Conservation (phyloP, 179 eudicot genomes). For the Spergularia azorica region DNA sequence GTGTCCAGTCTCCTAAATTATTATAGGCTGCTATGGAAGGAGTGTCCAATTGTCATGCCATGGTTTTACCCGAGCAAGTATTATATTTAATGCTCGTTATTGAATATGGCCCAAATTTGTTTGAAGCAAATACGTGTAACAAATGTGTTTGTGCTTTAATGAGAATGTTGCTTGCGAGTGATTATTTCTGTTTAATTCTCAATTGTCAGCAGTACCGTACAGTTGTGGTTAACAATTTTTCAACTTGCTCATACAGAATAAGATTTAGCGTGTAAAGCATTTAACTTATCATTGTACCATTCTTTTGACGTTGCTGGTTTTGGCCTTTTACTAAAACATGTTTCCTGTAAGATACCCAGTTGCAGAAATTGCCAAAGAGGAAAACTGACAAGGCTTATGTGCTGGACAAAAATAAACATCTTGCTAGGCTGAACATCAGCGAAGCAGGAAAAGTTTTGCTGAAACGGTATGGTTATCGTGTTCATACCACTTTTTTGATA, state of each 20-base stretch:
- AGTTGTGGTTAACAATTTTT: not conserved
- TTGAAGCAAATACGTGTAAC: not conserved
- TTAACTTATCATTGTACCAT: slow-evolving; percentile 1
- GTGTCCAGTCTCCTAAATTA: too few species aligned
- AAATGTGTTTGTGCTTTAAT: not conserved
- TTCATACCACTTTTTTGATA: too few species aligned
- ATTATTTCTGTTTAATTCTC: not conserved
- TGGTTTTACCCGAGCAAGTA: too few species aligned
- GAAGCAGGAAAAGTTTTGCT: slow-evolving; percentile 34
- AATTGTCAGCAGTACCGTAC: not conserved
- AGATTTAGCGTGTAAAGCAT: not conserved
- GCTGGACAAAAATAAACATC: slow-evolving; percentile 83
- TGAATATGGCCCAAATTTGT: not conserved
- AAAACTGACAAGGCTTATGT: slow-evolving; percentile 94
- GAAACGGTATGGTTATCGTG: too few species aligned
- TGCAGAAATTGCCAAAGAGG: slow-evolving; percentile 98
- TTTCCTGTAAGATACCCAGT: slow-evolving; percentile 77
- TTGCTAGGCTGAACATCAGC: slow-evolving; percentile 78
- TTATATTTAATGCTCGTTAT: not conserved
- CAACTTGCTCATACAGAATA: not conserved
- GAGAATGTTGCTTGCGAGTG: not conserved
- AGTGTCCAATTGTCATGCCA: too few species aligned
- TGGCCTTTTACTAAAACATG: slow-evolving; percentile 44
- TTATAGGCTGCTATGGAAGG: too few species aligned
- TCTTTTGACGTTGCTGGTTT: not conserved